A percentile compares a stretch with the other conserved stretches of the same genome.
Conservation (phyloP, 1,284 basidiomycete genomes). For the Trichosporon sp. region DNA sequence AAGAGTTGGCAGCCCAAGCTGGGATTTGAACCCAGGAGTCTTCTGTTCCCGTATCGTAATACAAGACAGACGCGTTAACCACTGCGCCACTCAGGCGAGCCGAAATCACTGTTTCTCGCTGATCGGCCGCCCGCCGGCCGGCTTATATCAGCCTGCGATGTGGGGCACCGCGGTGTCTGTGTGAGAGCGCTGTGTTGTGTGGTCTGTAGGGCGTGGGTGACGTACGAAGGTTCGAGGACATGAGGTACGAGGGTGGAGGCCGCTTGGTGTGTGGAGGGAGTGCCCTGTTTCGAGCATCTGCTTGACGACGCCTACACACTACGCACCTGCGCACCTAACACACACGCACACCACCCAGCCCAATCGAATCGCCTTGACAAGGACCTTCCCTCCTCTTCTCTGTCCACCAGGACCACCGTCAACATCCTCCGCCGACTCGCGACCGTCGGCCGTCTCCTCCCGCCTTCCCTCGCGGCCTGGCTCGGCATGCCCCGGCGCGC, state of each 20-base stretch:
- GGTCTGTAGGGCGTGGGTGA: too few species aligned
- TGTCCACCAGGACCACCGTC: too few species aligned
- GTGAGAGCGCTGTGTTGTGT: too few species aligned
- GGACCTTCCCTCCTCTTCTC: too few species aligned
- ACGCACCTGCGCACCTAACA: too few species aligned
- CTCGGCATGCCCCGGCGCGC: constrained; percentile 4
- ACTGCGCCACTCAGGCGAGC: constrained; percentile 6
- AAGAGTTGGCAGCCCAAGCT: constrained; percentile 4
- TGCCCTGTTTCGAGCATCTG: too few species aligned
- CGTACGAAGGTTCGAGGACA: too few species aligned
- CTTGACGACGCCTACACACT: too few species aligned
- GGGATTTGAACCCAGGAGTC: constrained; percentile 14
- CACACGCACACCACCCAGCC: too few species aligned
- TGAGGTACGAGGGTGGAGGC: background rate
- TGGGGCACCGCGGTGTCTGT: background rate
- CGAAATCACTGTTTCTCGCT: background rate
- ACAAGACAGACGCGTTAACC: constrained; percentile 15
- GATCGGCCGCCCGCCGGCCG: too few species aligned
- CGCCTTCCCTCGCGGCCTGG: background rate
- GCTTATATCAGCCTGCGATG: background rate
- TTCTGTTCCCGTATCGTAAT: background rate
- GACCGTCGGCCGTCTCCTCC: background rate
- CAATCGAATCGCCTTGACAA: too few species aligned
- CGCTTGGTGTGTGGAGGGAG: too few species aligned
- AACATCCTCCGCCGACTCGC: background rate